Percentiles rank a stretch among this genome's conserved stretches.
Evolutionary conservation across 2,329 filamentous ascomycete species (phyloP).

Genomic region (Pezicula neosporulosa): DNA sequence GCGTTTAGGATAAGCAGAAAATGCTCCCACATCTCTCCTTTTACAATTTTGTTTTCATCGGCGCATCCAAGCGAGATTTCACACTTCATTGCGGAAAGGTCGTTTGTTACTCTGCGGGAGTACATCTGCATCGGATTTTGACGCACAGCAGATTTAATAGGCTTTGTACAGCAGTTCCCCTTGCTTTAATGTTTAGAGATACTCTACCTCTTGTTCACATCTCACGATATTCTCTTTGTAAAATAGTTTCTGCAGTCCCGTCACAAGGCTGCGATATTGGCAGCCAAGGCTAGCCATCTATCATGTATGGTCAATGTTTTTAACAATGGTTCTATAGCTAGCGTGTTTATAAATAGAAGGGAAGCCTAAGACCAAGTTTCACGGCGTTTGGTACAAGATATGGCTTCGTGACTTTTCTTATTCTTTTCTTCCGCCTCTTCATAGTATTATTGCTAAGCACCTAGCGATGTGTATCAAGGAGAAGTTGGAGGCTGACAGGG

Average conservation of each 20-base stretch:
- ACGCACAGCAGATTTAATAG: neutral
- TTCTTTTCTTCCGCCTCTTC: too few relatives aligned
- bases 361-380: too few relatives aligned
- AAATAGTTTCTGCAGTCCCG: slow-evolving; percentile 20
- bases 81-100: slow-evolving; percentile 10
- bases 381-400: too few relatives aligned
- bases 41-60: slow-evolving; percentile 15
- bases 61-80: slow-evolving; percentile 20
- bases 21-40: slow-evolving; percentile 17
- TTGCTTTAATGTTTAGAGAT: slow-evolving; percentile 25
- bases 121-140: too few relatives aligned
- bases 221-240: slow-evolving; percentile 24
- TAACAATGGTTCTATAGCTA: neutral
- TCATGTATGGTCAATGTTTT: neutral
- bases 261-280: slow-evolving; percentile 17
- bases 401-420: too few relatives aligned
- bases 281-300: neutral
- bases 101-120: slow-evolving; percentile 9
- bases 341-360: neutral
- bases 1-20: slow-evolving; percentile 27
- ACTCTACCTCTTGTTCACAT: slow-evolving; percentile 13
- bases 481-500: too few relatives aligned
- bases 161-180: slow-evolving; percentile 9
- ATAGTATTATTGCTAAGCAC: too few relatives aligned
- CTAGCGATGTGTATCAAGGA: too few relatives aligned